Conservation (phyloP, 306 rosid species). For the Sicyos baderoa region DNA sequence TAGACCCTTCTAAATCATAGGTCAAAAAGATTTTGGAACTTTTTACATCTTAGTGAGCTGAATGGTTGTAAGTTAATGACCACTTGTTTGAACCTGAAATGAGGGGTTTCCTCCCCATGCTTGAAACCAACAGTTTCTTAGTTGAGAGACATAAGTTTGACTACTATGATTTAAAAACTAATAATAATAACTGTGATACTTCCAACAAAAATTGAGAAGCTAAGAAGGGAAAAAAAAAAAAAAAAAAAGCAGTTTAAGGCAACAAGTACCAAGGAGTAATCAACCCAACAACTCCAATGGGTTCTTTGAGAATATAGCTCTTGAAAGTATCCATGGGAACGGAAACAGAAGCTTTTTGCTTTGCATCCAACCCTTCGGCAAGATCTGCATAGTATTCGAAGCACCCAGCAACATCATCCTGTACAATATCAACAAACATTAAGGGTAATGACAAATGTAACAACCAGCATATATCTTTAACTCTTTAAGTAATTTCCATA, state of each 20-base stretch:
- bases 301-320: constrained; percentile 67
- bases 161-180: neutral
- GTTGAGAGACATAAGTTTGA: neutral
- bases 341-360: constrained; percentile 67
- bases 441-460: constrained; percentile 3
- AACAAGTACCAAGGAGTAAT: constrained; percentile 80
- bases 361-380: constrained; percentile 79
- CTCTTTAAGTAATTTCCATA: constrained; percentile 18
- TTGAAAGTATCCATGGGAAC: constrained; percentile 82
- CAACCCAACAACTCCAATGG: constrained; percentile 80
- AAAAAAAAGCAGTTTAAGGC: neutral
- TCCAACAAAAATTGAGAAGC: neutral
- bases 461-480: neutral
- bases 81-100: neutral
- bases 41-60: neutral
- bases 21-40: neutral
- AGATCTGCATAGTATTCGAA: constrained; percentile 93
- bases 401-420: constrained; percentile 99
- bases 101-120: neutral
- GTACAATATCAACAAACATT: constrained; percentile 19
- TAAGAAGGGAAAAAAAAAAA: neutral
- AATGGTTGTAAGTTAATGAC: neutral
- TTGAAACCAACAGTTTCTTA: neutral
- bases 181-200: neutral
- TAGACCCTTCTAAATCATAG: neutral